phyloP scores from a whole-genome alignment of 2,329 filamentous ascomycete species.

The Torrubiella hemipterigena region DNA sequence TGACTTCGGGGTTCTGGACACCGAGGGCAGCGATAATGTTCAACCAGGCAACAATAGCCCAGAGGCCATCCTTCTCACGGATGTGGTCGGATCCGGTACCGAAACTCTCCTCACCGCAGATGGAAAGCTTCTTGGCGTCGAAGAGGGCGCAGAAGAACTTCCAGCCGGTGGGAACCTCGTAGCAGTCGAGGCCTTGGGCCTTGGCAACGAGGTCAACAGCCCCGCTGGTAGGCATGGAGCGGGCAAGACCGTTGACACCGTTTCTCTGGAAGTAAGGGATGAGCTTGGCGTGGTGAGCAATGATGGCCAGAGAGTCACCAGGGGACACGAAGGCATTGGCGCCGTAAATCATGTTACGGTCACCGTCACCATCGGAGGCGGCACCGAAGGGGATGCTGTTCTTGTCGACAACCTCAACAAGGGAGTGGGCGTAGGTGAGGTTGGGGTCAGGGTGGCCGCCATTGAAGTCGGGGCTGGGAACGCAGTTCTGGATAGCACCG shows the following conservation, averaged over 20 bases:
- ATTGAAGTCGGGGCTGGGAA: constrained; percentile 87
- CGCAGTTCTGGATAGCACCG: constrained; percentile 74
- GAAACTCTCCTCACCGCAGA: constrained; percentile 97
- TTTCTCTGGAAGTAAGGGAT: constrained; percentile 99
- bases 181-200: constrained; percentile 80
- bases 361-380: constrained; percentile 91
- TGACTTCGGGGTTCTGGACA: constrained; percentile 64
- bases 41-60: constrained; percentile 94
- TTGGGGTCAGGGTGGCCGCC: constrained; percentile 97
- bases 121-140: constrained; percentile 89
- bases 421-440: constrained; percentile 87
- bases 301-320: constrained; percentile 94
- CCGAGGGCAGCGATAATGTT: constrained; percentile 96
- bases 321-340: constrained; percentile 94
- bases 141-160: constrained; percentile 98
- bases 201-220: constrained; percentile 94
- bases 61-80: constrained; percentile 96
- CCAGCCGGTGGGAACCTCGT: constrained; percentile 98
- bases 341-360: constrained; percentile 99
- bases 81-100: constrained; percentile 98
- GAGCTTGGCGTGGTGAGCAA: constrained; percentile 88
- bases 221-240: constrained; percentile 94
- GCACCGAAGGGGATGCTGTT: constrained; percentile 89
- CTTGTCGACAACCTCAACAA: constrained; percentile 89
- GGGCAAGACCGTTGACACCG: constrained; percentile 86